Conservation (phyloP, 1,284 basidiomycete species). For the Papiliotrema nemorosa region DNA sequence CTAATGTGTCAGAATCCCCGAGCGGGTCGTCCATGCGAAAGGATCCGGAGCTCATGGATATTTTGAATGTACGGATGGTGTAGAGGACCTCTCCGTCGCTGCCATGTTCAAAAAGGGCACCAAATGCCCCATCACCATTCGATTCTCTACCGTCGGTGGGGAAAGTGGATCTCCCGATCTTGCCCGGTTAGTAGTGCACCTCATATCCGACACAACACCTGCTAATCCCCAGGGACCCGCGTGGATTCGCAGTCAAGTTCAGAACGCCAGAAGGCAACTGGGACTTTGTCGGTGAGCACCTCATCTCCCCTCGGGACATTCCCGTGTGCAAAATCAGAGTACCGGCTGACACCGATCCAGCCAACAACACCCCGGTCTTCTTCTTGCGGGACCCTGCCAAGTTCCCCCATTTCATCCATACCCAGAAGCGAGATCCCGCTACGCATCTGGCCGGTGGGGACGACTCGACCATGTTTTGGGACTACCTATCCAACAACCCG, state of each 20-base stretch:
- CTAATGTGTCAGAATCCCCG: conserved; percentile 61
- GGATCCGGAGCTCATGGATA: conserved; percentile 80
- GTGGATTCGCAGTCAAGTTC: conserved; percentile 89
- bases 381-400: conserved; percentile 62
- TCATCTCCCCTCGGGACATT: neutral
- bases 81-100: conserved; percentile 74
- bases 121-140: conserved; percentile 53
- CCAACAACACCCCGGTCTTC: conserved; percentile 88
- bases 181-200: conserved; percentile 55
- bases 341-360: conserved; percentile 26
- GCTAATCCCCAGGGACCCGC: conserved; percentile 59
- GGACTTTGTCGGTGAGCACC: conserved; percentile 63
- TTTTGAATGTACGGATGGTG: conserved; percentile 79
- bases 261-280: conserved; percentile 83
- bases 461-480: conserved; percentile 57
- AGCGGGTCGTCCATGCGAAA: conserved; percentile 67
- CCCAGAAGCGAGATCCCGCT: conserved; percentile 67
- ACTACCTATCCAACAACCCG: conserved; percentile 86
- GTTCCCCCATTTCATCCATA: conserved; percentile 83
- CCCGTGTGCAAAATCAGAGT: neutral
- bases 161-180: conserved; percentile 85
- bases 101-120: conserved; percentile 70
- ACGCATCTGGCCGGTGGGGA: conserved; percentile 51
- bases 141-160: conserved; percentile 57
- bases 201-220: neutral